Evolutionary conservation across 495 filamentous ascomycete species (phyloP).

Genomic region (Aspergillus ellipticus): DNA sequence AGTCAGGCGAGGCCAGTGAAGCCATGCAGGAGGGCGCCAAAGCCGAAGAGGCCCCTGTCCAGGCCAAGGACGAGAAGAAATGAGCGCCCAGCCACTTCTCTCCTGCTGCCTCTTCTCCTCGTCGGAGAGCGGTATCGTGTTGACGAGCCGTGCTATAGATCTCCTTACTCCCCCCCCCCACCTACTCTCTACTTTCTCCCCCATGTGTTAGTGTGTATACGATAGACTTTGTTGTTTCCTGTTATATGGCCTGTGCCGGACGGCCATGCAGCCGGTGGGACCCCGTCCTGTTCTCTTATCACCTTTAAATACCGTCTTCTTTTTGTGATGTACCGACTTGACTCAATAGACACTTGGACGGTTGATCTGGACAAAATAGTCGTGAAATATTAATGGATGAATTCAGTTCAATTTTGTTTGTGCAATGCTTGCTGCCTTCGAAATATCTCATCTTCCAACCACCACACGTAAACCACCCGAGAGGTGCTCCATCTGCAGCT

Average conservation of each 20-base stretch:
- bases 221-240: conserved; percentile 21
- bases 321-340: conserved; percentile 6
- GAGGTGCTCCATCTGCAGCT: no score
- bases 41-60: conserved; percentile 24
- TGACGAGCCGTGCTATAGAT: conserved; percentile 4
- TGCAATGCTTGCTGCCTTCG: no score
- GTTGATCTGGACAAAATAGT: not conserved
- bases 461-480: no score
- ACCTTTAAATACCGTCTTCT: conserved; percentile 5
- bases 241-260: not conserved
- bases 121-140: not conserved
- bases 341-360: conserved; percentile 11
- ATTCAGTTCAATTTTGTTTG: no score
- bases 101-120: not conserved
- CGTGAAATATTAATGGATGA: not conserved
- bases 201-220: conserved; percentile 23
- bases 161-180: not conserved
- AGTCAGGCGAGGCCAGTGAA: conserved; percentile 40
- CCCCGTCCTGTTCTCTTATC: not conserved
- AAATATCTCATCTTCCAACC: no score
- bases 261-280: not conserved
- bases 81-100: not conserved
- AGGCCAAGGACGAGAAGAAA: conserved; percentile 30
- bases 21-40: conserved; percentile 39
- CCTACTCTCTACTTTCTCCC: conserved; percentile 9